A percentile compares a stretch with the other conserved stretches of the same genome.
Conservation (phyloP, 2,329 filamentous ascomycete species). For the Curvularia sp. region DNA sequence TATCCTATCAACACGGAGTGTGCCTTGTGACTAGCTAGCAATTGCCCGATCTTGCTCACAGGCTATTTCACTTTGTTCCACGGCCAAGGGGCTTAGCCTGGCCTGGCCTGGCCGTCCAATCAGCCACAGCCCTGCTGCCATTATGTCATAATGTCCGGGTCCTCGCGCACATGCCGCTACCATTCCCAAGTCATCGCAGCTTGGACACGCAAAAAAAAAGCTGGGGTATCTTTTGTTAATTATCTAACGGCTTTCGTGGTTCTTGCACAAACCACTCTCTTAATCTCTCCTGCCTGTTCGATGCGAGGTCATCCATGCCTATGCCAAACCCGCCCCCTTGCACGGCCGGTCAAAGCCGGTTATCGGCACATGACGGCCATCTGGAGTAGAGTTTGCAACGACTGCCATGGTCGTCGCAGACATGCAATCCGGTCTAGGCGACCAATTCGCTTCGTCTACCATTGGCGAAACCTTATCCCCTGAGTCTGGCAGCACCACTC, state of each 20-base stretch:
- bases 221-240: conserved; percentile 13
- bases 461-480: not conserved
- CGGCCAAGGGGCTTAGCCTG: conserved; percentile 1
- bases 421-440: not conserved
- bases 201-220: conserved; percentile 6
- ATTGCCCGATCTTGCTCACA: not conserved
- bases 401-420: not conserved
- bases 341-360: not conserved
- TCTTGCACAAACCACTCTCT: conserved; percentile 7
- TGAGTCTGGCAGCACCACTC: not conserved
- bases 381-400: not conserved
- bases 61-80: not conserved
- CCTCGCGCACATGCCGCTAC: conserved; percentile 1
- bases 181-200: not conserved
- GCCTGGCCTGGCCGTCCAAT: too few species aligned
- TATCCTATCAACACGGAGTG: not conserved
- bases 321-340: not conserved
- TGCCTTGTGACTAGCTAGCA: not conserved
- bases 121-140: not conserved
- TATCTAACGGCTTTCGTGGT: conserved; percentile 14
- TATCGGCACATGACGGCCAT: not conserved
- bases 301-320: conserved; percentile 3
- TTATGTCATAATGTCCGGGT: conserved; percentile 10
- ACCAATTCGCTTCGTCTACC: not conserved
- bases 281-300: conserved; percentile 9